A percentile compares a stretch with the other conserved stretches of the same genome.
Conservation (phyloP, 495 filamentous ascomycete species). For the Talaromyces wortmannii region DNA sequence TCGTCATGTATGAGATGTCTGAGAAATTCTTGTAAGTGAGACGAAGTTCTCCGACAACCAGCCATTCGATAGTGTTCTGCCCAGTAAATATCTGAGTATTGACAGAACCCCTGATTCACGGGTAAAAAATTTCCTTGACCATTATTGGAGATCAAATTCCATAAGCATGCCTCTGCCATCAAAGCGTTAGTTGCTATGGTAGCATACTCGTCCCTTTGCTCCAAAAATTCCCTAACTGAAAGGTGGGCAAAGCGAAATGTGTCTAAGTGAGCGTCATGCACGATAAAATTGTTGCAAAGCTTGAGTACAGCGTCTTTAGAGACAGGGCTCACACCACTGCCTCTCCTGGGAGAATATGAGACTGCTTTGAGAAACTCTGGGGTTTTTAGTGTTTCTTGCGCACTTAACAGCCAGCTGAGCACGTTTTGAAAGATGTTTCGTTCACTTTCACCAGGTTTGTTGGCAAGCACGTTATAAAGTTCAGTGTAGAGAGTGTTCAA, state of each 20-base stretch:
- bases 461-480: slow-evolving; percentile 12
- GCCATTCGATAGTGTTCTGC: too few species aligned
- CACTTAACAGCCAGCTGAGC: neutral
- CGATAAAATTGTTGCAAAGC: slow-evolving; percentile 17
- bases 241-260: slow-evolving; percentile 18
- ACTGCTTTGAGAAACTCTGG: neutral
- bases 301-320: slow-evolving; percentile 8
- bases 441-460: neutral
- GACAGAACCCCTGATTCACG: too few species aligned
- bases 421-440: neutral
- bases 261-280: slow-evolving; percentile 12
- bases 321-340: neutral
- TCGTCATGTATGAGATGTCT: too few species aligned
- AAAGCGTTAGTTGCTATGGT: too few species aligned
- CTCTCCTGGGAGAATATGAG: neutral
- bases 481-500: slow-evolving; percentile 16
- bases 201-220: neutral
- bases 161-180: too few species aligned
- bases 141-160: too few species aligned
- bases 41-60: too few species aligned
- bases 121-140: too few species aligned
- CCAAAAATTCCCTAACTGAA: slow-evolving; percentile 17
- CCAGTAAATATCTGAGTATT: too few species aligned
- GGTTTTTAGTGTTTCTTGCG: neutral
- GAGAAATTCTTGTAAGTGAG: too few species aligned